Evolutionary conservation across 164 flowering plant genomes (phyloP).

Genomic region (Macadamia tetraphylla): DNA sequence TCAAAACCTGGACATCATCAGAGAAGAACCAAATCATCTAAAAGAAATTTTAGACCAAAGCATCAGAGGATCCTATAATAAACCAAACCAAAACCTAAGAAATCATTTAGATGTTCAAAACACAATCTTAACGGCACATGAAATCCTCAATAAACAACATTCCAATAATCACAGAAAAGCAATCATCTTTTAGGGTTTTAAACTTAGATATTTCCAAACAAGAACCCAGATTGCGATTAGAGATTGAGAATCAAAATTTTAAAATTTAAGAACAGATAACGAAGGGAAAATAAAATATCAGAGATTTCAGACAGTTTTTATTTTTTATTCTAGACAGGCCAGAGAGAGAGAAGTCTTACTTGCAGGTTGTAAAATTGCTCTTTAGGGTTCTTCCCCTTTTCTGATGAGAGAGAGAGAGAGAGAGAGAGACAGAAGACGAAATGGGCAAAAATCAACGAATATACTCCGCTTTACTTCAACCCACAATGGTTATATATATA

Average conservation of each 20-base stretch:
- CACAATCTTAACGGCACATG: neutral
- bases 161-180: neutral
- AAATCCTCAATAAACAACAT: neutral
- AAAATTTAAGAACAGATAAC: slow-evolving; percentile 13
- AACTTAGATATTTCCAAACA: slow-evolving; percentile 1
- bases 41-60: too few species aligned
- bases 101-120: neutral
- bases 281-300: slow-evolving; percentile 4
- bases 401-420: neutral
- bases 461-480: too few species aligned
- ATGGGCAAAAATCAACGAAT: neutral
- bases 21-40: too few species aligned
- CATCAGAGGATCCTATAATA: neutral
- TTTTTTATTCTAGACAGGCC: neutral
- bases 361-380: slow-evolving; percentile 7
- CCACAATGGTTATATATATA: too few species aligned
- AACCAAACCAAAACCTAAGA: neutral
- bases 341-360: slow-evolving; percentile 22
- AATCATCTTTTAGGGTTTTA: neutral
- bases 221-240: neutral
- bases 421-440: slow-evolving; percentile 3
- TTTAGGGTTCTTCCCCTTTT: slow-evolving; percentile 8
- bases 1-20: neutral
- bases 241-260: neutral
- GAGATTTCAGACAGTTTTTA: neutral